Base-by-base conservation (phyloP, 129 eudicot species). In the Flaveria trinervia region DNA sequence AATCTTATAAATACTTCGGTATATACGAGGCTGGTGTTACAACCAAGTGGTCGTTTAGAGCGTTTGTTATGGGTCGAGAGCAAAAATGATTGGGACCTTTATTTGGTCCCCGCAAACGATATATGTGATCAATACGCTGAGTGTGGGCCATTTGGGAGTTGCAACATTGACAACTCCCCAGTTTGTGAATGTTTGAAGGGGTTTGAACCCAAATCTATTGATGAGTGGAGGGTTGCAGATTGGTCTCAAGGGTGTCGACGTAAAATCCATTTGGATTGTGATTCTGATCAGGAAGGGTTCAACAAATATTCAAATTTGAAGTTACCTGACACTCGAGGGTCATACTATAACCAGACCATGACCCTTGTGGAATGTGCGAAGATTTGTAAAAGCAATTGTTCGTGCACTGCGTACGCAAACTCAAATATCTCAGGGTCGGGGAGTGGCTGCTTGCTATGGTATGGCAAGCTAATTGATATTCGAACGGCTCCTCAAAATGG, bases 361-460 rank as follows among this genome's bases (percentile, higher is more conserved):
- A 84, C 17, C 60, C 72, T 81, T 5, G 71, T 28, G 14, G 87
- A 86, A 20, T 89, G 94, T 28, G 56, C 76, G 65, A 30, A 3
- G 22, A 75, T 9, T 23, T 86, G 94, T 75, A 51, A 71, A 73
- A 81, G 54, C 18, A 72, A 89, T 44, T 86, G 96, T 45, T 80
- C 84, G 9, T 89, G 95, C 51, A 41, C 68, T 46, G 87, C 87
- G 7, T 89, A 86, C 51, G 16, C 87, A n/a, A 59, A 75, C 36
- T 39, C 72, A 8, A 71, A 84, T 50, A 70, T 72, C 2, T 72
- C 78, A 2, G 78, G 81, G 17, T 48, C 72, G 1, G 84, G 95
- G 4, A 81, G 68, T 62, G 91, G 91, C 15, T 89, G 92, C 71
- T 80, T 86, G 80, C 55, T 78, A 20, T 89, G 89, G 91, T 77